A percentile compares a stretch with the other conserved stretches of the same genome.
Conservation (phyloP, 352 stramenopile species). For the Phytophthora constricta region DNA sequence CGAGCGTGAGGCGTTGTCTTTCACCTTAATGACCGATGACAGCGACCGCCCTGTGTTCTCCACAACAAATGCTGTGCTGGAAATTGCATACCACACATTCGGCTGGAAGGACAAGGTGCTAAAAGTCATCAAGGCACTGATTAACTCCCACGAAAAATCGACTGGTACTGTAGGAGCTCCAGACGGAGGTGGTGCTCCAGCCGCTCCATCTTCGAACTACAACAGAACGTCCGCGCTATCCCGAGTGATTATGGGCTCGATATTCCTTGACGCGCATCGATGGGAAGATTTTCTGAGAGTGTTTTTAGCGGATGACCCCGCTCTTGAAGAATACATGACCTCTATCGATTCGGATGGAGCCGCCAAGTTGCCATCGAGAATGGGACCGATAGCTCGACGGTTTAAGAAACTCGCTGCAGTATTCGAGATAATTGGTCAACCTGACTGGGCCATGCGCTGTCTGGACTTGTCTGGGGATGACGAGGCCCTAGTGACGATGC, state of each 20-base stretch:
- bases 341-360: constrained; percentile 43
- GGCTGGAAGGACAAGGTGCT: constrained; percentile 64
- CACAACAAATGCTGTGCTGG: constrained; percentile 51
- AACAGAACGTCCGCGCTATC: constrained; percentile 51
- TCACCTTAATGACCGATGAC: constrained; percentile 47
- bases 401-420: constrained; percentile 54
- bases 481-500: constrained; percentile 59
- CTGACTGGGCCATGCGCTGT: constrained; percentile 60
- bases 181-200: constrained; percentile 15
- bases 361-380: constrained; percentile 72
- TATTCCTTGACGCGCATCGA: constrained; percentile 59
- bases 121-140: constrained; percentile 49
- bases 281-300: constrained; percentile 65
- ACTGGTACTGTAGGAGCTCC: constrained; percentile 10
- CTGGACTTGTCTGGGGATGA: constrained; percentile 80
- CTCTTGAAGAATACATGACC: constrained; percentile 76
- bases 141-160: constrained; percentile 24
- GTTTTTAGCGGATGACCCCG: constrained; percentile 56
- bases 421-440: constrained; percentile 62
- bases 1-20: constrained; percentile 67
- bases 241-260: constrained; percentile 43
- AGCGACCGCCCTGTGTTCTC: constrained; percentile 50
- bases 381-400: constrained; percentile 37
- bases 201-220: constrained; percentile 43
- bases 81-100: constrained; percentile 59